Evolutionary conservation across 176 grass and related monocot genomes (phyloP).

Genomic region (Dactylis glomerata): DNA sequence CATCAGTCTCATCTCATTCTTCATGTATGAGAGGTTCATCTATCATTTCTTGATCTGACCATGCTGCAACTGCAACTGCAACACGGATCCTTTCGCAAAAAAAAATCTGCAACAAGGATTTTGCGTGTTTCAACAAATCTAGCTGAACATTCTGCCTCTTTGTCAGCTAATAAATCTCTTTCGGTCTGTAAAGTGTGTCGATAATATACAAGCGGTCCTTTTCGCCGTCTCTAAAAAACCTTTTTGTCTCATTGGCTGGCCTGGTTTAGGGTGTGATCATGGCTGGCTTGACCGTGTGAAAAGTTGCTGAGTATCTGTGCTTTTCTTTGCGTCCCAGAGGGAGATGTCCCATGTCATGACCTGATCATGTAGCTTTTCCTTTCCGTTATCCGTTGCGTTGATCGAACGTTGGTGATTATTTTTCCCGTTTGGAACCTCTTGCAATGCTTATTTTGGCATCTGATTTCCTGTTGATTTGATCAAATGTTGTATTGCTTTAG

Average conservation of each 20-base stretch:
- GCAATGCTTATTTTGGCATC: slow-evolving; percentile 14
- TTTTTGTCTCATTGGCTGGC: not conserved
- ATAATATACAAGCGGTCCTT: not conserved
- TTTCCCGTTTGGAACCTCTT: not conserved
- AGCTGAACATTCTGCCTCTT: not conserved
- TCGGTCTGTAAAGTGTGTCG: not conserved
- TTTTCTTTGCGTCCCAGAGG: slow-evolving; percentile 32
- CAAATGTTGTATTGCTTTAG: not conserved
- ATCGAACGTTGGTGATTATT: not conserved
- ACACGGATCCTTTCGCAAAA: too few relatives aligned
- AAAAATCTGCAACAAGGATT: too few relatives aligned
- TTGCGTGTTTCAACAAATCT: not conserved
- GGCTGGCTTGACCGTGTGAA: not conserved
- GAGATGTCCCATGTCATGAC: not conserved
- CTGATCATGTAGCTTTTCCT: slow-evolving; percentile 7
- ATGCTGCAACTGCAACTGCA: too few relatives aligned
- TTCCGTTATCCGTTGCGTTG: slow-evolving; percentile 1
- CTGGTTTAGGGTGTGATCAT: not conserved
- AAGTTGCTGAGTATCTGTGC: not conserved
- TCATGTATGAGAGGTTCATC: not conserved
- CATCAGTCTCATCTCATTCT: not conserved
- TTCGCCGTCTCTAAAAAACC: not conserved
- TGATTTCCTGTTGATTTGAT: not conserved
- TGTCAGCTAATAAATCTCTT: not conserved
- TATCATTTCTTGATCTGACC: not conserved